These are phyloP conservation scores for Afroboletus lepidellus DNA, from an alignment of 1,284 basidiomycete species.

Conservation along the genomic window DNA sequence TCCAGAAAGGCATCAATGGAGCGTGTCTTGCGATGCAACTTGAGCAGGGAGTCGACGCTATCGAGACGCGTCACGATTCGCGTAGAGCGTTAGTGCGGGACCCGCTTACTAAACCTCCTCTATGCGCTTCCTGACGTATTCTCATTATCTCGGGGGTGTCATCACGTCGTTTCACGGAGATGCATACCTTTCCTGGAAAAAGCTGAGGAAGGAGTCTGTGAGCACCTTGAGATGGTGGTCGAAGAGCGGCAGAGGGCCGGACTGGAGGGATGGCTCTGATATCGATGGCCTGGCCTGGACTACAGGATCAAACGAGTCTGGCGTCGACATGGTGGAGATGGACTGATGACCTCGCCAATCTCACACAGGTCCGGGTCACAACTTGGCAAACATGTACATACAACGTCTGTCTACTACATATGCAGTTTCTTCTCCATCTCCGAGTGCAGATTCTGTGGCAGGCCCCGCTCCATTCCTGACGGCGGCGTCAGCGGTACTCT, in stretches of 20 bases:
- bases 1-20: slow-evolving; percentile 66
- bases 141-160: slow-evolving; percentile 2
- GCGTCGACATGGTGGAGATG: slow-evolving; percentile 23
- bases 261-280: slow-evolving; percentile 42
- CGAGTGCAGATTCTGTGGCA: slow-evolving; percentile 60
- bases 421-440: slow-evolving; percentile 72
- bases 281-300: slow-evolving; percentile 38
- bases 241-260: slow-evolving; percentile 66
- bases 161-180: neutral
- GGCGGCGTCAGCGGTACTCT: slow-evolving; percentile 6
- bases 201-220: slow-evolving; percentile 73
- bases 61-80: slow-evolving; percentile 11
- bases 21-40: slow-evolving; percentile 68
- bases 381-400: slow-evolving; percentile 27
- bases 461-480: slow-evolving; percentile 52
- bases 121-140: slow-evolving; percentile 61
- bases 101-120: slow-evolving; percentile 76
- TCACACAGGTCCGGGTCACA: slow-evolving; percentile 1
- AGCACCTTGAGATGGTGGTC: slow-evolving; percentile 69
- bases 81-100: neutral
- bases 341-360: neutral
- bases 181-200: slow-evolving; percentile 82
- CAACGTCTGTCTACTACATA: slow-evolving; percentile 33
- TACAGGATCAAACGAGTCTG: slow-evolving; percentile 23
- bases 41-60: slow-evolving; percentile 71